Base-by-base conservation (phyloP, 2,329 filamentous ascomycete species). In the Gaeumannomyces tritici region DNA sequence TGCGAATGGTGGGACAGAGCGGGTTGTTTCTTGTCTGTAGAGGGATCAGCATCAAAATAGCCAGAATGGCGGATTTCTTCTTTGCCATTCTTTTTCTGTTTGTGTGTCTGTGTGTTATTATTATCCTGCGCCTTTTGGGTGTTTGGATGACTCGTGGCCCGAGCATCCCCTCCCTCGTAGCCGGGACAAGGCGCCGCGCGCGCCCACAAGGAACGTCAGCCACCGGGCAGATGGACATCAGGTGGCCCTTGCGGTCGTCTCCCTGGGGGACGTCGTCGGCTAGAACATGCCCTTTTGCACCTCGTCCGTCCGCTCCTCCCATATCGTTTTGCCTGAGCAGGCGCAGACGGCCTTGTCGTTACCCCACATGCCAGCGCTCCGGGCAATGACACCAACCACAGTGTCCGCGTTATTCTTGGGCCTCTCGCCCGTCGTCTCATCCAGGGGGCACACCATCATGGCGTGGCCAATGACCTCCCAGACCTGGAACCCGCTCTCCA, bases 341-440 rank as follows among this genome's bases (percentile, higher is more conserved):
- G 92, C 96, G 74, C 95, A 99, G 7, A 99, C 93, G 57, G 90
- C 96, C 83, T 98, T 99, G 73, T 97, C 91, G 70, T 99, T 96
- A 74, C 97, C 93, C 95, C 95, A 99, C 65, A 96, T 89, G n/a
- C 95, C 95, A 21, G 95, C 93, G 74, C 93, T 97, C 72, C 95
- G 83, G 59, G 95, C 95, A 76, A 99, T 91, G 61, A 99, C 93
- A 11, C 95, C 95, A 2, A 96, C 90, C 60, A 97, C 79, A 26
- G 92, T 96, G 73, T 96, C 86, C 62, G 87, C 82, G 71, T 96
- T 90, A 68, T 96, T 93, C 69, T 81, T 80, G 68, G 88, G 76
- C 71, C 83, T 80, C 62, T 79, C 79, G 1, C 86, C 83, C 15
- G 66, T 62, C 63, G 79, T 78, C 67, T 87, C 83, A 63, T 84